These are phyloP conservation scores for Apium graveolens DNA, from an alignment of 129 eudicot genomes.

Conservation along the genomic window DNA sequence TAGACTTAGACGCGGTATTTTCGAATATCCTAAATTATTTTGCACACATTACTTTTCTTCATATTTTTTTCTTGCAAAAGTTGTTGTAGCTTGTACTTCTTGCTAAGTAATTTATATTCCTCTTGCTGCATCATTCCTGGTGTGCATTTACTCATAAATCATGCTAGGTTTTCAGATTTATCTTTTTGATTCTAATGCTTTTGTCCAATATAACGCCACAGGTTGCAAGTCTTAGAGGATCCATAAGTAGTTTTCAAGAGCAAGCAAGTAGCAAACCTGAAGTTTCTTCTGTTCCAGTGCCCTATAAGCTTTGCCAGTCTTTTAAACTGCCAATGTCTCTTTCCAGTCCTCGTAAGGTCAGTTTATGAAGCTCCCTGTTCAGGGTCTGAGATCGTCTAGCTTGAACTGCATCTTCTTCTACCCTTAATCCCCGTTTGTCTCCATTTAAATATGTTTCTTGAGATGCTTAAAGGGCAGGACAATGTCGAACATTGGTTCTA, in stretches of 20 bases:
- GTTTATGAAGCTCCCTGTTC: slow-evolving; percentile 7
- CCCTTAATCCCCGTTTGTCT: not conserved
- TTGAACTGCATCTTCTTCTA: not conserved
- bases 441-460: not conserved
- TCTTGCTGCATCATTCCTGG: not conserved
- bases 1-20: slow-evolving; percentile 90
- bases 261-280: slow-evolving; percentile 82
- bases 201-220: slow-evolving; percentile 19
- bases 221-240: slow-evolving; percentile 97
- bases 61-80: not conserved
- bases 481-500: not conserved
- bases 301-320: slow-evolving; percentile 71
- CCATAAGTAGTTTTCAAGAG: slow-evolving; percentile 94
- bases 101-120: not conserved
- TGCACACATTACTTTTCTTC: not conserved
- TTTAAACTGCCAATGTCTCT: slow-evolving; percentile 68
- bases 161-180: not conserved
- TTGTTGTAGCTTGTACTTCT: not conserved
- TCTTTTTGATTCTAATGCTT: slow-evolving; percentile 5
- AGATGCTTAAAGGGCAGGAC: not conserved
- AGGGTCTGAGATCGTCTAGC: not conserved
- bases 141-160: not conserved
- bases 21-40: not conserved
- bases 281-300: slow-evolving; percentile 50
- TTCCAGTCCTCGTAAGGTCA: slow-evolving; percentile 81